Percentiles rank a stretch among this genome's conserved stretches.
Conservation (phyloP, 1,139 yeast genomes). For the Geotrichum australiense region DNA sequence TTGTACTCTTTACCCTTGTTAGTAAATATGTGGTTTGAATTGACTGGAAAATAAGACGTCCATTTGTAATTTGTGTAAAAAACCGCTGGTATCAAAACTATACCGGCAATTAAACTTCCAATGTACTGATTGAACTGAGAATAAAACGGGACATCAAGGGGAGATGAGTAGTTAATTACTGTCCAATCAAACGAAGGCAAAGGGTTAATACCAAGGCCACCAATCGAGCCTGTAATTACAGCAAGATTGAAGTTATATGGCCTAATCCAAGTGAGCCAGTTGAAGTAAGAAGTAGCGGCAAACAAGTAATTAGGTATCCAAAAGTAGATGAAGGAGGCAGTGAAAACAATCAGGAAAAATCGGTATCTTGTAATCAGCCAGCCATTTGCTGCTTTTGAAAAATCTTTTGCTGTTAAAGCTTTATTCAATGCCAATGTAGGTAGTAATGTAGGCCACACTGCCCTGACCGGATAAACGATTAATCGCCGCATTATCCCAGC, state of each 20-base stretch:
- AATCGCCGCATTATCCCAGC: conserved; percentile 48
- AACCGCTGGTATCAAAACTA: conserved; percentile 38
- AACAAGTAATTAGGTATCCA: conserved; percentile 52
- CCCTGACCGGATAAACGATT: conserved; percentile 44
- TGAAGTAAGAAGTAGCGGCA: conserved; percentile 44
- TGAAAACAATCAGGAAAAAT: conserved; percentile 38
- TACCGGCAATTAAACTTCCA: conserved; percentile 41
- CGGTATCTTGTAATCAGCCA: conserved; percentile 43
- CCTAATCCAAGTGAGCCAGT: conserved; percentile 56
- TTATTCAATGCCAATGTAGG: too few relatives aligned
- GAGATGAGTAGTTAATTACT: conserved; percentile 35
- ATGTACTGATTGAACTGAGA: conserved; percentile 38
- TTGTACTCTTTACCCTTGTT: conserved; percentile 43
- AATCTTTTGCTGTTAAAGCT: too few relatives aligned
- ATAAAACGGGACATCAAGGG: conserved; percentile 43
- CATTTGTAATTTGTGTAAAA: conserved; percentile 47
- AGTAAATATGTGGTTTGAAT: conserved; percentile 42
- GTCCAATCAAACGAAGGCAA: conserved; percentile 42
- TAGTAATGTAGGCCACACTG: conserved; percentile 47
- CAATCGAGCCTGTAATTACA: conserved; percentile 42
- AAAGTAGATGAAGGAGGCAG: conserved; percentile 42
- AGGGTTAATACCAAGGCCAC: conserved; percentile 56
- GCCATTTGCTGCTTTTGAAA: conserved; percentile 43
- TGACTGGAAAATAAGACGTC: conserved; percentile 50
- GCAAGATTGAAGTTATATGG: conserved; percentile 51